Evolutionary conservation across 371 early-diverging fungal genomes (phyloP).

Genomic region (Thermomucor indicae-seudaticae): DNA sequence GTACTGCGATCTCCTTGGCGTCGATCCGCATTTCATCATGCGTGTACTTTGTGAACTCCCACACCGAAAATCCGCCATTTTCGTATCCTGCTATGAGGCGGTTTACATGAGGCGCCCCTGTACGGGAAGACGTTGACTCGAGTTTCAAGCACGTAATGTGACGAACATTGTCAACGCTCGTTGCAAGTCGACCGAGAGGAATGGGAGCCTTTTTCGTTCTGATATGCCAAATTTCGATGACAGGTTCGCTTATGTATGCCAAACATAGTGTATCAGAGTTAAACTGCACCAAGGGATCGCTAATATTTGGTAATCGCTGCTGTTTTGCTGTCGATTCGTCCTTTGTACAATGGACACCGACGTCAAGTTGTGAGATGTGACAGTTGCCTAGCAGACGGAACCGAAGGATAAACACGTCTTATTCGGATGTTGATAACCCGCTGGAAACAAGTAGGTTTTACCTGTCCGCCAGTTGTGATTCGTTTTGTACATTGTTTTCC

Average conservation of each 20-base stretch:
- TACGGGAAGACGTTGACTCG: not conserved
- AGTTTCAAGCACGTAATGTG: conserved; percentile 23
- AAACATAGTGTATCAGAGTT: conserved; percentile 9
- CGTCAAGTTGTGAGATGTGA: conserved; percentile 11
- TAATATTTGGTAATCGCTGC: too few relatives aligned
- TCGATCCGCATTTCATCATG: not conserved
- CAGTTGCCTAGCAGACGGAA: conserved; percentile 20
- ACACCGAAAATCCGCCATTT: conserved; percentile 41
- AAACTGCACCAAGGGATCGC: conserved; percentile 14
- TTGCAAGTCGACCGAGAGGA: conserved; percentile 1
- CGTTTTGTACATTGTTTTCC: conserved; percentile 39
- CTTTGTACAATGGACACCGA: not conserved
- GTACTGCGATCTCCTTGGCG: conserved; percentile 5
- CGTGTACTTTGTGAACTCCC: conserved; percentile 14
- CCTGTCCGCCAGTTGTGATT: conserved; percentile 46
- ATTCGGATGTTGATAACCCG: not conserved
- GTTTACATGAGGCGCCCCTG: not conserved
- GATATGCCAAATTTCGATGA: conserved; percentile 15
- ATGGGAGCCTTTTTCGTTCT: not conserved
- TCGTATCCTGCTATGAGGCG: conserved; percentile 38
- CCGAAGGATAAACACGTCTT: not conserved
- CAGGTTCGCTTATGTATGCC: conserved; percentile 5
- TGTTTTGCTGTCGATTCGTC: not conserved
- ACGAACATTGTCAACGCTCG: not conserved
- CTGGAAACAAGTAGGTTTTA: too few relatives aligned